Base-by-base conservation (phyloP, 23 red algal genomes). In the Pyropia yezoensis region DNA sequence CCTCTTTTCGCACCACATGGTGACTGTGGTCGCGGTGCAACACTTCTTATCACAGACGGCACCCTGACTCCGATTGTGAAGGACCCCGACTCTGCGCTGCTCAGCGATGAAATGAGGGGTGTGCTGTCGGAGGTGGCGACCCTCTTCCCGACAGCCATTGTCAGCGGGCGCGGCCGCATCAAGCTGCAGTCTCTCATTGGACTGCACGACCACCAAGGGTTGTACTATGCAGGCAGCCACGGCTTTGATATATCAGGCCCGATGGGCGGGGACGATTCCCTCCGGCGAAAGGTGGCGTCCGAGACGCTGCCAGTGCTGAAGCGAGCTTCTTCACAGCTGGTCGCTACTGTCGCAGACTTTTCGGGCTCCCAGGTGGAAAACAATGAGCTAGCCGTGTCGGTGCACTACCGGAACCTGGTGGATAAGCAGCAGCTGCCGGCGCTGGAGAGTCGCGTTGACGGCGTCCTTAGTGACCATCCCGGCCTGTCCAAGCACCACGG, bases 171-270 rank as follows among this genome's bases (percentile, higher is more conserved):
- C 9, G 65, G 76, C 2, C 80, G 74, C 47, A 73, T 62, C 50
- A 96, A 96, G 69, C 57, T 96, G 21, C 57, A 65, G 53, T 30
- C 53, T 23, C 56, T 96, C 49, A 77, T 96, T 16, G 69, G 78
- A 14, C 30, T 96, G 32, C 23, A 61, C 51, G 33, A 61, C 26
- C 39, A 47, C 39, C 39, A 13, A 47, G 39, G 39, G 4, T 47
- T 96, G 24, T 78, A 77, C 58, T 96, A 96, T 76, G 90, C 90
- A 30, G 90, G 82, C 16, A 79, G 70, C 52, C 90, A 96, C 54
- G 90, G 90, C 21, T 96, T 96, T 50, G 90, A 96, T 53, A 96
- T 96, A 23, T 63, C 62, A 25, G 68, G 68, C 12, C 76, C 82
- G 17, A 32, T 29, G 20, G 76, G 67, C 9, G 22, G 27, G 15